Conservation (phyloP, 352 stramenopile genomes). For the Peronospora farinosa region DNA sequence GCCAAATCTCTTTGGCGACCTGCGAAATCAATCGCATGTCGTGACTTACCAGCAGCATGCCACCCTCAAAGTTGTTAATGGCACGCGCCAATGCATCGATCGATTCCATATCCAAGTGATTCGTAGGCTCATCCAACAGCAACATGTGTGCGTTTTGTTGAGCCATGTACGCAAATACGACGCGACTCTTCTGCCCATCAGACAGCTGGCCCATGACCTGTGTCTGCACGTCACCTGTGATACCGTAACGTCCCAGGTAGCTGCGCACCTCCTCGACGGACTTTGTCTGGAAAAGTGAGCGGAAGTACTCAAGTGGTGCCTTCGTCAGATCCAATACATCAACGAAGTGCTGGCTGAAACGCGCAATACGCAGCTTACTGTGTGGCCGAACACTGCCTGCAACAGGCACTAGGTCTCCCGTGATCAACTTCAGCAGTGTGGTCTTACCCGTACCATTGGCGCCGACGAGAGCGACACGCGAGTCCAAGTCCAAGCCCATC, state of each 20-base stretch:
- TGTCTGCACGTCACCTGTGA: slow-evolving; percentile 93
- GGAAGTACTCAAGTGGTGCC: slow-evolving; percentile 96
- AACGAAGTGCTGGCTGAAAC: slow-evolving; percentile 98
- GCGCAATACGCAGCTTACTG: slow-evolving; percentile 92
- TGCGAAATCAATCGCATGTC: slow-evolving; percentile 98
- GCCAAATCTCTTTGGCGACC: slow-evolving; percentile 98
- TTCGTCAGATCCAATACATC: slow-evolving; percentile 95
- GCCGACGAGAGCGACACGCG: slow-evolving; percentile 93
- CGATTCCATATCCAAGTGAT: slow-evolving; percentile 91
- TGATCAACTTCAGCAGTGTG: slow-evolving; percentile 98
- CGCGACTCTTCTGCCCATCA: slow-evolving; percentile 94
- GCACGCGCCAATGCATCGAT: slow-evolving; percentile 97
- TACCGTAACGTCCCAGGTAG: slow-evolving; percentile 95
- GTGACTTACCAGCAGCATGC: slow-evolving; percentile 97
- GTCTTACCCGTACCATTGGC: slow-evolving; percentile 95
- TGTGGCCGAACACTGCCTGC: slow-evolving; percentile 93
- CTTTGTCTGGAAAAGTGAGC: slow-evolving; percentile 89
- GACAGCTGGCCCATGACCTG: slow-evolving; percentile 94
- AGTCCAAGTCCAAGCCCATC: slow-evolving; percentile 96
- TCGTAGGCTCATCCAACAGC: slow-evolving; percentile 86
- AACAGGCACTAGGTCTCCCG: slow-evolving; percentile 90
- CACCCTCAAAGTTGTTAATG: slow-evolving; percentile 96
- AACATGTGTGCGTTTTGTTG: slow-evolving; percentile 96
- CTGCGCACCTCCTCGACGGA: slow-evolving; percentile 92
- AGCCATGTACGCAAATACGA: slow-evolving; percentile 97